These are phyloP conservation scores for Fusarium scirpi DNA, from an alignment of 2,329 filamentous ascomycete genomes.

Conservation along the genomic window DNA sequence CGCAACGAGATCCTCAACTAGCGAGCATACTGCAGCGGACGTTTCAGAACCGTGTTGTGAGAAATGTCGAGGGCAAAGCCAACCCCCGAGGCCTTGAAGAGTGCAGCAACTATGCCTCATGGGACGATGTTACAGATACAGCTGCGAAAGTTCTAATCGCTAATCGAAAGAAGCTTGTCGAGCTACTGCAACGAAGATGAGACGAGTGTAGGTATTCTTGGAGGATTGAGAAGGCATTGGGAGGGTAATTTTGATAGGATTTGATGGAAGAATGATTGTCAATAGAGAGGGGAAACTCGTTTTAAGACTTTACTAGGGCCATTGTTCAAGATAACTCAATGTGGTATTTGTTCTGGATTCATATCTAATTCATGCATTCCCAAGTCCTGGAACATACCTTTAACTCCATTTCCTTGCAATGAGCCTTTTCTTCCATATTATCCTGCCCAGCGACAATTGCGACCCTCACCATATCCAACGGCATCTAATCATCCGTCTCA, in stretches of 20 bases:
- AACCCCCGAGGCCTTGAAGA: slow-evolving; percentile 50
- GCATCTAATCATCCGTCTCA: slow-evolving; percentile 52
- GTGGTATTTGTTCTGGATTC: slow-evolving; percentile 36
- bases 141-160: slow-evolving; percentile 49
- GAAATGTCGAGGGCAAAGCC: slow-evolving; percentile 16
- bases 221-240: not conserved
- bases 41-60: slow-evolving; percentile 45
- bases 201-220: not conserved
- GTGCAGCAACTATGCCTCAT: slow-evolving; percentile 49
- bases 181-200: slow-evolving; percentile 35
- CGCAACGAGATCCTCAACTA: slow-evolving; percentile 51
- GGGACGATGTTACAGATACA: slow-evolving; percentile 52
- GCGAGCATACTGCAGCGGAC: slow-evolving; percentile 51
- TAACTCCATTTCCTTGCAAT: slow-evolving; percentile 31
- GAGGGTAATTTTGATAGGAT: not conserved
- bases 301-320: not conserved
- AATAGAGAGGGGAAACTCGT: not conserved
- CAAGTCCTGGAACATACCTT: slow-evolving; percentile 21
- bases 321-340: slow-evolving; percentile 19
- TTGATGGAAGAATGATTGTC: not conserved
- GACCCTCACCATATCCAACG: not conserved
- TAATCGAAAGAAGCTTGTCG: slow-evolving; percentile 38
- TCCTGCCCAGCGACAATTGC: not conserved
- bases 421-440: slow-evolving; percentile 2
- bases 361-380: slow-evolving; percentile 27